Conservation (phyloP, 2,329 filamentous ascomycete species). For the Ceratocystis papillata region DNA sequence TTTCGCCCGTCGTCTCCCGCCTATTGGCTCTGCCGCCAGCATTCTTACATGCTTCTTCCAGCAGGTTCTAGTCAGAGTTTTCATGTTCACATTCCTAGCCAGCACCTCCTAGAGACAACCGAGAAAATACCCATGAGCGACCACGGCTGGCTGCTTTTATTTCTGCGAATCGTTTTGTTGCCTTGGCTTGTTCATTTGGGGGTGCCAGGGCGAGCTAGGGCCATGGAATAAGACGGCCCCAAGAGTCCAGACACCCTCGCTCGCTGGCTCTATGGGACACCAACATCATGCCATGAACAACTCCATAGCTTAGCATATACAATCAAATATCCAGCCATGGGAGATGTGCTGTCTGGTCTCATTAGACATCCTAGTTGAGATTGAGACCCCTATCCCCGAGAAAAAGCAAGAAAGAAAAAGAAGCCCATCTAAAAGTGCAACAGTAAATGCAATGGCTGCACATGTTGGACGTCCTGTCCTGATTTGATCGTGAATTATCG, state of each 20-base stretch:
- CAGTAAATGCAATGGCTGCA: too few species aligned
- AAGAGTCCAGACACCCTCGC: neutral
- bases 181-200: too few species aligned
- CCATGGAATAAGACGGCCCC: neutral
- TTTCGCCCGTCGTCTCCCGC: too few species aligned
- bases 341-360: neutral
- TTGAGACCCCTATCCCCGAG: neutral
- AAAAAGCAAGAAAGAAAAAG: neutral
- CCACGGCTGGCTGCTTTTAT: neutral
- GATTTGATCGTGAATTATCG: constrained; percentile 8
- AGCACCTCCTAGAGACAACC: neutral
- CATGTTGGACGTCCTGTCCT: too few species aligned
- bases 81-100: neutral
- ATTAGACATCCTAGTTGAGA: neutral
- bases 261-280: neutral
- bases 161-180: too few species aligned
- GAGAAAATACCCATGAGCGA: neutral
- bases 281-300: neutral
- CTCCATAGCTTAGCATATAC: neutral
- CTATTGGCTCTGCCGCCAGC: too few species aligned
- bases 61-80: neutral
- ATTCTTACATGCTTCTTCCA: too few species aligned
- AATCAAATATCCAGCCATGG: neutral
- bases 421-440: neutral
- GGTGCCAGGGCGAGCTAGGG: too few species aligned